Evolutionary conservation across 805 yeast species (phyloP), one percentile per base, ranked within the genome.

Genomic region (Kazachstania africana): DNA sequence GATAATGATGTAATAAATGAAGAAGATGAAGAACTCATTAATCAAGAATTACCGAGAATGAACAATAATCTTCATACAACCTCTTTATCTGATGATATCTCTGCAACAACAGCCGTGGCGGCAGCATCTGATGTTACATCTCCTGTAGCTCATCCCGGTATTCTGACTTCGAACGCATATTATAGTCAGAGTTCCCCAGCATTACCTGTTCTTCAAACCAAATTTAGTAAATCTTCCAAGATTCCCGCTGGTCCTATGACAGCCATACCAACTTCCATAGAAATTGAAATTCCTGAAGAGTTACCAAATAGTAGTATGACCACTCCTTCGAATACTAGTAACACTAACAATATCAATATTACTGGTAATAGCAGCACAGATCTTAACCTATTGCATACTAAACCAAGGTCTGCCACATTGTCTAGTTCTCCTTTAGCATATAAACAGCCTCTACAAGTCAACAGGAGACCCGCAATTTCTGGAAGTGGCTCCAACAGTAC

Each of bases 251-350:
- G 48, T 32, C 43, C 55, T 2, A 38, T 41, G n/a, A 58, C 62
- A 5, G 48, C 71, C 24, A 60, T 62, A 12, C 66, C 70, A 8
- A 69, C 79, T 0, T 78, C 83, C 2, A 63, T 78, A 3, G 69
- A 69, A 37, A 70, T 69, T 37, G 87, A 78, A 48, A 80, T 79
- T 26, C 88, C 88, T 2, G 60, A 55, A 37, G 61, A 56, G 28
- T 34, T 56, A 21, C 61, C 61, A 8, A 42, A 43, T 1, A 47
- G 46, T 13, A 28, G 50, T 3, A 28, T 42, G 8, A 42, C 42
- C 10, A 29, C 44, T 2, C 38, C 42, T 8, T 36, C 38, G n/a
- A 33, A 47, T 1, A 29, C 43, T 62, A n/a, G n/a, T n/a, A n/a
- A n/a, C n/a, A n/a, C n/a, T n/a, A n/a, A n/a, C n/a, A n/a, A n/a